phyloP scores from a whole-genome alignment of 2,329 filamentous ascomycete genomes.

The Samsoniella hepiali region DNA sequence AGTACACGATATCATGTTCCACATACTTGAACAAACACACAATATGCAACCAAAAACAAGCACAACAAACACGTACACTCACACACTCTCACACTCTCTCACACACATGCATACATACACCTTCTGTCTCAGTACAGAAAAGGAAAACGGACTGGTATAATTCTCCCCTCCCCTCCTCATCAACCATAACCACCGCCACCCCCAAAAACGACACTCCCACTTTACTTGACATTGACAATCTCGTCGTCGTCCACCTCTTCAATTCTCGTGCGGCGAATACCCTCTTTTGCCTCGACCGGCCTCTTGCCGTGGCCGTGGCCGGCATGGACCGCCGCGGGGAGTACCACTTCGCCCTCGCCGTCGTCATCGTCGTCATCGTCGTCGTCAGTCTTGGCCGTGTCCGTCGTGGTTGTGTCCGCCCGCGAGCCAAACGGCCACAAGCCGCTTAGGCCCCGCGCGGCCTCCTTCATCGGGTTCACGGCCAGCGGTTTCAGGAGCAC shows the following conservation, averaged over 20 bases:
- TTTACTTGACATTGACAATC: constrained; percentile 29
- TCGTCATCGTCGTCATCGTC: constrained; percentile 24
- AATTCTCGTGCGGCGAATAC: constrained; percentile 53
- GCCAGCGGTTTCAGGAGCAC: constrained; percentile 55
- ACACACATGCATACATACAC: background rate
- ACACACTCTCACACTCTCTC: background rate
- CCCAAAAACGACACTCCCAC: background rate
- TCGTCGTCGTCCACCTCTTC: constrained; percentile 56
- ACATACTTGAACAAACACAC: background rate
- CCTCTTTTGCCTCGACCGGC: constrained; percentile 51
- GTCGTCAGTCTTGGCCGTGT: constrained; percentile 33
- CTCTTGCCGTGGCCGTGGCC: constrained; percentile 30
- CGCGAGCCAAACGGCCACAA: constrained; percentile 55
- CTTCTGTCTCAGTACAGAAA: background rate
- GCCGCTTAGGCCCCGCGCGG: constrained; percentile 45
- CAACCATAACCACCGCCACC: background rate
- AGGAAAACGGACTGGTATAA: constrained; percentile 3
- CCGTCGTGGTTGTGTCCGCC: constrained; percentile 35
- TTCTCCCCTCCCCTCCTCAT: background rate
- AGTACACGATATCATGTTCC: background rate
- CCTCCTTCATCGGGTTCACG: constrained; percentile 47
- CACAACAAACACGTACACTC: background rate
- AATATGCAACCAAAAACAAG: background rate
- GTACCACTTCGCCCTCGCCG: constrained; percentile 26
- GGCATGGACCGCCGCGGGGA: constrained; percentile 25